These are phyloP conservation scores for Friedmanniomyces endolithicus DNA, from an alignment of 495 filamentous ascomycete species.

Conservation along the genomic window DNA sequence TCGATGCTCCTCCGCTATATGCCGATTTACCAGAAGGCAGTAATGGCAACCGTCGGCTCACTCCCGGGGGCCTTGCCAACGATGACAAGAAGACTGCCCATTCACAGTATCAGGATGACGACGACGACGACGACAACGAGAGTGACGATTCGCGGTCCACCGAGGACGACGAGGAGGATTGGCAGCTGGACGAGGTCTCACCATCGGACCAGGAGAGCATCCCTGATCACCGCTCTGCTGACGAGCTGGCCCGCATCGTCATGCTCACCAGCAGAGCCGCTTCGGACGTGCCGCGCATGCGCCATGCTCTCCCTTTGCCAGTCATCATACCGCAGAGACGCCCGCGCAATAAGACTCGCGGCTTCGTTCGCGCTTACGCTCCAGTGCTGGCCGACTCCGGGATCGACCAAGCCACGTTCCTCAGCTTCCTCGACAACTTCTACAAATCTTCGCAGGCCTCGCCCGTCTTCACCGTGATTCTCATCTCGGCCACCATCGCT, in stretches of 20 bases:
- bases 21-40: not conserved
- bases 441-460: constrained; percentile 31
- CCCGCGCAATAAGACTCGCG: constrained; percentile 32
- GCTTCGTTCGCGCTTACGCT: constrained; percentile 42
- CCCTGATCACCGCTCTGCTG: not conserved
- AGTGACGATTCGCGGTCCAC: constrained; percentile 11
- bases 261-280: constrained; percentile 18
- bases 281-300: not conserved
- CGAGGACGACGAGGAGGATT: constrained; percentile 36
- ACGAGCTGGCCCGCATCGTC: constrained; percentile 21
- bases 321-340: constrained; percentile 41
- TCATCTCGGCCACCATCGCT: constrained; percentile 12
- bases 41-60: constrained; percentile 5
- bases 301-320: constrained; percentile 28
- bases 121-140: constrained; percentile 4
- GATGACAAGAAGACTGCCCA: constrained; percentile 15
- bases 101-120: constrained; percentile 9
- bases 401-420: constrained; percentile 40
- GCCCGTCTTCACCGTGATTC: constrained; percentile 18
- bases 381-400: constrained; percentile 39
- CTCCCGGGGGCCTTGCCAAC: constrained; percentile 8
- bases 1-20: not conserved
- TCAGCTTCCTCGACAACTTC: constrained; percentile 43
- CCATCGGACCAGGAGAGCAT: constrained; percentile 3
- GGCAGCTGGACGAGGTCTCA: constrained; percentile 40